Conservation (phyloP, 306 rosid species). For the Adenanthera pavonina region DNA sequence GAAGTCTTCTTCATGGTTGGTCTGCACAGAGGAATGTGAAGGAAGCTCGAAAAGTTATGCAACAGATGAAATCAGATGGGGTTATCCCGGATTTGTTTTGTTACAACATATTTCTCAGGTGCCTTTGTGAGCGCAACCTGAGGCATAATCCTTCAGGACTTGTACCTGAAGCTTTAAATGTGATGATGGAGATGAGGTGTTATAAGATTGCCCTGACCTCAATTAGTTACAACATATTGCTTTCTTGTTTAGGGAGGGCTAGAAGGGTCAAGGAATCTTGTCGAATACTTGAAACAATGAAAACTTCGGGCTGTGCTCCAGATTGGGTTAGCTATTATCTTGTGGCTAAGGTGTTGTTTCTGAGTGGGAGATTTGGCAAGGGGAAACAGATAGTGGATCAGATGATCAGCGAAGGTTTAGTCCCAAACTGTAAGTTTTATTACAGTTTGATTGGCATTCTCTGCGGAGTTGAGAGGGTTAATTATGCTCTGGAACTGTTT, state of each 20-base stretch:
- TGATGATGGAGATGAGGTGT: constrained; percentile 85
- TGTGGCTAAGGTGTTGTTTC: constrained; percentile 67
- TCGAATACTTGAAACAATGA: constrained; percentile 70
- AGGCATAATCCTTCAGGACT: constrained; percentile 78
- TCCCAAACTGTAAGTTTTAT: constrained; percentile 69
- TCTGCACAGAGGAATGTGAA: constrained; percentile 76
- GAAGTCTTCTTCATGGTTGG: constrained; percentile 83
- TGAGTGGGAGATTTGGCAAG: constrained; percentile 75
- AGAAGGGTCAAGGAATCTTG: constrained; percentile 83
- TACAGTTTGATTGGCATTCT: constrained; percentile 84
- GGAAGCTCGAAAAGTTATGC: constrained; percentile 79
- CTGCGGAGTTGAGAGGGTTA: constrained; percentile 73
- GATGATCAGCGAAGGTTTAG: constrained; percentile 69
- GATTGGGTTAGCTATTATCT: constrained; percentile 84
- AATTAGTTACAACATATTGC: constrained; percentile 70
- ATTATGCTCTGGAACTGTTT: constrained; percentile 77
- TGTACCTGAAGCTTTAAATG: constrained; percentile 82
- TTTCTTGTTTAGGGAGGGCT: constrained; percentile 72
- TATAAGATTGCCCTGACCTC: constrained; percentile 59
- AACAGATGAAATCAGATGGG: constrained; percentile 75
- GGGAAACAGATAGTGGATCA: constrained; percentile 74
- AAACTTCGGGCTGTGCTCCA: constrained; percentile 55
- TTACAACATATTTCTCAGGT: constrained; percentile 74
- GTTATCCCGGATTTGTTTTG: constrained; percentile 70
- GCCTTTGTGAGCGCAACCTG: constrained; percentile 76